These are phyloP conservation scores for Solanum sitiens DNA, from an alignment of 257 asterid genomes.

Conservation along the genomic window DNA sequence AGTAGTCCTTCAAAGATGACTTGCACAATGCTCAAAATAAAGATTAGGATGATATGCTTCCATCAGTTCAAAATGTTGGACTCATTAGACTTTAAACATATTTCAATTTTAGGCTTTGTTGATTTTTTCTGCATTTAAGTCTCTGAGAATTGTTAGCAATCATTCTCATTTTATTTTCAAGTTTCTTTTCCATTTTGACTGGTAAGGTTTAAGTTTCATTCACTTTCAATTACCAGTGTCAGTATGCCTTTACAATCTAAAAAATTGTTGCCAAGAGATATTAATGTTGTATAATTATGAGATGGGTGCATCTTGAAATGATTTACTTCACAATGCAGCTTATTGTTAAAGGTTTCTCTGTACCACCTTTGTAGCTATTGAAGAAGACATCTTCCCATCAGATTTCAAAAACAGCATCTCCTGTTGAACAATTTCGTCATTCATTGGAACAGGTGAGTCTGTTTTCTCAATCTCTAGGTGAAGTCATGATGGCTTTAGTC, in stretches of 20 bases:
- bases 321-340: constrained; percentile 45
- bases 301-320: constrained; percentile 29
- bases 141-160: not conserved
- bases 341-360: constrained; percentile 53
- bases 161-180: not conserved
- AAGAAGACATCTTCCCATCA: constrained; percentile 59
- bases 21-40: not conserved
- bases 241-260: not conserved
- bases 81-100: not conserved
- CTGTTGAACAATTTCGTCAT: constrained; percentile 58
- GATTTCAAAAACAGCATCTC: constrained; percentile 47
- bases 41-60: not conserved
- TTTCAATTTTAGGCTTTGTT: not conserved
- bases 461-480: not conserved
- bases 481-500: not conserved
- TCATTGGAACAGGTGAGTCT: constrained; percentile 57
- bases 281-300: not conserved
- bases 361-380: constrained; percentile 68
- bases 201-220: not conserved
- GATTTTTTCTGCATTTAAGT: not conserved
- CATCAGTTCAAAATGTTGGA: not conserved
- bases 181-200: not conserved
- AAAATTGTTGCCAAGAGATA: not conserved
- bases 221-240: not conserved
- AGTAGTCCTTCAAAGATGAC: not conserved